Percentiles rank a stretch among this genome's conserved stretches.
phyloP scores from a whole-genome alignment of 2,329 filamentous ascomycete genomes.

The Claviceps spartinae region DNA sequence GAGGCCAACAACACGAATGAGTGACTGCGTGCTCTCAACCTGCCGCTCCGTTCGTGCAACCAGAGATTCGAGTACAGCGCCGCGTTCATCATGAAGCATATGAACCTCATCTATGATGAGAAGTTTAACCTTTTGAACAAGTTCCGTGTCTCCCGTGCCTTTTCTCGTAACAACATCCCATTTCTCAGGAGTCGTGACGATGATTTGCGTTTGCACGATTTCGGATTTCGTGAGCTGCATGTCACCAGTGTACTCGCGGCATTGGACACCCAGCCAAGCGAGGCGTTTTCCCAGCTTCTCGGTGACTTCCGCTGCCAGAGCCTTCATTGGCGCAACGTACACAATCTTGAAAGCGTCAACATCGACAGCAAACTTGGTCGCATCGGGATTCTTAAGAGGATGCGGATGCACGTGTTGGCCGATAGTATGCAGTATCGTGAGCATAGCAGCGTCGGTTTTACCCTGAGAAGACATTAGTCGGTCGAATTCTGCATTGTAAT shows the following conservation, averaged over 20 bases:
- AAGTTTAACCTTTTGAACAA: conserved; percentile 91
- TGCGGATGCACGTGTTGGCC: conserved; percentile 73
- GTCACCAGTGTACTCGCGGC: conserved; percentile 89
- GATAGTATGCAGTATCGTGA: conserved; percentile 84
- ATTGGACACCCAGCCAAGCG: conserved; percentile 84
- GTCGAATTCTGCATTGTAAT: not conserved
- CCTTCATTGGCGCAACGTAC: conserved; percentile 98
- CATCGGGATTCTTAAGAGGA: conserved; percentile 58
- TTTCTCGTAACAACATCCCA: conserved; percentile 98
- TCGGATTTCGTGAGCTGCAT: conserved; percentile 98
- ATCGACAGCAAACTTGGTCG: conserved; percentile 69
- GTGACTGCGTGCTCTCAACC: conserved; percentile 92
- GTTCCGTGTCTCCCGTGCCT: conserved; percentile 89
- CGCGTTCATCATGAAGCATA: conserved; percentile 97
- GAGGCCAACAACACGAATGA: conserved; percentile 91
- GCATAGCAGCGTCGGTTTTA: conserved; percentile 97
- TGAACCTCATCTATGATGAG: conserved; percentile 98
- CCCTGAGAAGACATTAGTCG: conserved; percentile 31
- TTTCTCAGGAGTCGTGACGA: conserved; percentile 96
- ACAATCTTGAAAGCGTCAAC: conserved; percentile 93
- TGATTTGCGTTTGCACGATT: conserved; percentile 91
- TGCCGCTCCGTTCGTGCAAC: conserved; percentile 91
- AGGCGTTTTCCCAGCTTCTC: conserved; percentile 86
- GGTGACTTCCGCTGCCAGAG: conserved; percentile 88
- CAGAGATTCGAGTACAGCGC: conserved; percentile 87